Conservation (phyloP, 2,329 filamentous ascomycete genomes). For the Diaporthe vexans region DNA sequence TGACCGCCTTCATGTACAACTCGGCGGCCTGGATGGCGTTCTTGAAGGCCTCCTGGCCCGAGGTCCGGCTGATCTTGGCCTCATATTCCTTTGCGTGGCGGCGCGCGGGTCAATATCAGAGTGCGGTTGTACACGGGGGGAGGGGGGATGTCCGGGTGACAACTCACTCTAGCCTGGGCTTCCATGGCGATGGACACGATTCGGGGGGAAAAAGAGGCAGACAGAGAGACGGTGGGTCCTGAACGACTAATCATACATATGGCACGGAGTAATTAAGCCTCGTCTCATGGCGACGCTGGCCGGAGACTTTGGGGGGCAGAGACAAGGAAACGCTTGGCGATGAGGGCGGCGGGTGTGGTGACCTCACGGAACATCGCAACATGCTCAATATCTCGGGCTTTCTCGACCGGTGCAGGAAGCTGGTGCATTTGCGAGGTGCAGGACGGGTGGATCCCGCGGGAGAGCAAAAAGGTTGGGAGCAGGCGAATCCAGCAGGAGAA, state of each 20-base stretch:
- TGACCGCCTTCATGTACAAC: conserved; percentile 82
- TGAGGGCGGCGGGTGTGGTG: conserved; percentile 19
- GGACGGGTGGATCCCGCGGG: conserved; percentile 26
- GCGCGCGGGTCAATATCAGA: conserved; percentile 18
- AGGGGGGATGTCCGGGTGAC: background rate
- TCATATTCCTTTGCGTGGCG: conserved; percentile 63
- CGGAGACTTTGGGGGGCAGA: background rate
- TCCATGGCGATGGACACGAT: conserved; percentile 37
- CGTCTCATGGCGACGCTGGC: conserved; percentile 17
- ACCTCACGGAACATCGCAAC: conserved; percentile 25
- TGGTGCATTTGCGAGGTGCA: conserved; percentile 26
- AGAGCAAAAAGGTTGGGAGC: background rate
- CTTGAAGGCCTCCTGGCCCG: conserved; percentile 76
- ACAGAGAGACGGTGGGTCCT: conserved; percentile 2
- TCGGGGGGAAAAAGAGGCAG: background rate
- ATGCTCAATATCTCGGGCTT: conserved; percentile 27
- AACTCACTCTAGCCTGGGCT: conserved; percentile 39
- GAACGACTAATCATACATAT: conserved; percentile 13
- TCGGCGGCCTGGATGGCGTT: conserved; percentile 85
- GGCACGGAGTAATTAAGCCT: conserved; percentile 7
- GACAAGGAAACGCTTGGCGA: conserved; percentile 19
- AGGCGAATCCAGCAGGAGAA: conserved; percentile 10
- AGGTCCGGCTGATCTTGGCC: conserved; percentile 62
- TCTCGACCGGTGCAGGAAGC: conserved; percentile 16
- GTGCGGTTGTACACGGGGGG: background rate